These are phyloP conservation scores for Boletus sp. DNA, from an alignment of 768 basidiomycete species.

Conservation along the genomic window DNA sequence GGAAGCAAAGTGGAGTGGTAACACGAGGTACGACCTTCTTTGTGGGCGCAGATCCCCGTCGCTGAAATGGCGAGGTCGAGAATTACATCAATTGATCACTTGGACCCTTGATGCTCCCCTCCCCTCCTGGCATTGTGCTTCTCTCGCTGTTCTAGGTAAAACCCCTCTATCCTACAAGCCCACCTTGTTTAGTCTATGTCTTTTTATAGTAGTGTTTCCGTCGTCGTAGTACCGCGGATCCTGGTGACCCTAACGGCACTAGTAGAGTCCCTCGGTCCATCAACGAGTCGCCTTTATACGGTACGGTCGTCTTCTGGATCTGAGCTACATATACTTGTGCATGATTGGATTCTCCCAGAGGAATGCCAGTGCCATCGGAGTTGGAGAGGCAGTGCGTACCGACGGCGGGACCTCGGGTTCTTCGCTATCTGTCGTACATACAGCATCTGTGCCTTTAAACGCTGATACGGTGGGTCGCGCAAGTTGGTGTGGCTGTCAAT, in stretches of 20 bases:
- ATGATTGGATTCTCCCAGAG: neutral
- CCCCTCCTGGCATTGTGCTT: no score
- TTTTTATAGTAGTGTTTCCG: no score
- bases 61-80: neutral
- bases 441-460: neutral
- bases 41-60: slow-evolving; percentile 7
- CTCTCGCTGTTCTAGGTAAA: no score
- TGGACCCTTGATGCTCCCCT: neutral
- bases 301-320: neutral
- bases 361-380: neutral
- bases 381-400: neutral
- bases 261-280: no score
- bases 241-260: no score
- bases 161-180: no score
- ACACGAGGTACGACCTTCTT: slow-evolving; percentile 1
- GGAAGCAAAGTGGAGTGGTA: neutral
- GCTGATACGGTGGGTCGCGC: neutral
- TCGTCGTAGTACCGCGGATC: no score
- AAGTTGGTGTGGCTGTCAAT: neutral
- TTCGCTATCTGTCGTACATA: neutral
- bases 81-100: neutral
- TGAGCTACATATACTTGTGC: neutral
- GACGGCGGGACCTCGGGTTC: neutral
- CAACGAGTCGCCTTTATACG: neutral
- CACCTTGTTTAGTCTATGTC: no score